Evolutionary conservation across 1,139 yeast species (phyloP).

Genomic region (Magnusiomyces magnusii): DNA sequence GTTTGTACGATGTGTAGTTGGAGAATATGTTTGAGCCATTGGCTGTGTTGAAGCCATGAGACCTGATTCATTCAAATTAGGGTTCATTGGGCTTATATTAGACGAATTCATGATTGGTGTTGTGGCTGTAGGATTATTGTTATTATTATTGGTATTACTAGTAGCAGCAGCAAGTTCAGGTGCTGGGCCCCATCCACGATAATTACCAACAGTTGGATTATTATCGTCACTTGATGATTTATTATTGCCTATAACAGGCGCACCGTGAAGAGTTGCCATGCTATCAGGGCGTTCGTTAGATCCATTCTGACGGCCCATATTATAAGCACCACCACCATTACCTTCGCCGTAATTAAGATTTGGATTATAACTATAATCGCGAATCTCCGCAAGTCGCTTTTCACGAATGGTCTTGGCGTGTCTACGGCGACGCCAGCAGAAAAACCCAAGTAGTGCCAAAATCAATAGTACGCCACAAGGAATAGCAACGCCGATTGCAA

Average conservation of each 20-base stretch:
- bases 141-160: background rate
- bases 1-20: background rate
- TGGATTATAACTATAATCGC: conserved; percentile 16
- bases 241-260: background rate
- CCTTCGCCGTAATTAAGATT: conserved; percentile 4
- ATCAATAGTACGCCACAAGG: conserved; percentile 13
- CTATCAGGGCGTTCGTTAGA: conserved; percentile 2
- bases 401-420: conserved; percentile 11
- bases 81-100: no score
- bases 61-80: no score
- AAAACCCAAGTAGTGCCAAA: conserved; percentile 9
- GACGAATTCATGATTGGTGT: background rate
- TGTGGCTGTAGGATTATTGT: background rate
- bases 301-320: background rate
- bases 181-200: conserved; percentile 18
- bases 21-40: background rate
- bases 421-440: conserved; percentile 13
- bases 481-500: conserved; percentile 16
- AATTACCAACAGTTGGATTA: conserved; percentile 6
- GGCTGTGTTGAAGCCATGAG: background rate
- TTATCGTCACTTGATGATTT: conserved; percentile 1
- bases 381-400: conserved; percentile 16
- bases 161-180: conserved; percentile 10
- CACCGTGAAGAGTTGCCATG: background rate
- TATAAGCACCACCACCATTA: background rate